Conservation (phyloP, 306 rosid species). For the Glycine tomentella region DNA sequence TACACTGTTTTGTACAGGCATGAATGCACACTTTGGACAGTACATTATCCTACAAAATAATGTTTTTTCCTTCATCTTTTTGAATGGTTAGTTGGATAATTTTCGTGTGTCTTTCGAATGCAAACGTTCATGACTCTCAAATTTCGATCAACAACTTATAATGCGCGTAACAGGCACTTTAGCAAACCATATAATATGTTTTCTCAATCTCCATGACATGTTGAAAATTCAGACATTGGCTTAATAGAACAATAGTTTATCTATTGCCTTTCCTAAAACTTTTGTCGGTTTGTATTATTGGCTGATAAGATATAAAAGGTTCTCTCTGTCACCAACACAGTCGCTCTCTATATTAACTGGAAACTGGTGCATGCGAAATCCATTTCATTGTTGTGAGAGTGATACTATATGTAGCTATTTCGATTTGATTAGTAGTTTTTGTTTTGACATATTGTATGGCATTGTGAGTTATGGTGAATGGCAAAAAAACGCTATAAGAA, state of each 20-base stretch:
- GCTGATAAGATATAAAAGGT: constrained; percentile 7
- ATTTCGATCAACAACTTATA: not conserved
- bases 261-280: not conserved
- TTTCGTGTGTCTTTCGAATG: not conserved
- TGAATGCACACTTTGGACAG: no score
- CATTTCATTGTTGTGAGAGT: not conserved
- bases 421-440: not conserved
- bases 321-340: not conserved
- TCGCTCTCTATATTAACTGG: no score
- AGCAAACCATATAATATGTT: no score
- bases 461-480: not conserved
- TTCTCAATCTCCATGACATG: not conserved
- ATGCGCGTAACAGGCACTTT: no score
- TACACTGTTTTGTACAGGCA: not conserved
- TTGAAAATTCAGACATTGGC: not conserved
- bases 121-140: not conserved
- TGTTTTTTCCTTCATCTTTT: constrained; percentile 6
- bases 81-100: not conserved
- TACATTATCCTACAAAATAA: not conserved
- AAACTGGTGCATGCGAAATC: no score
- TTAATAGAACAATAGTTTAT: not conserved
- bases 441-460: constrained; percentile 11
- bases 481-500: not conserved
- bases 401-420: constrained; percentile 21
- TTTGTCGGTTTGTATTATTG: not conserved